A percentile compares a stretch with the other conserved stretches of the same genome.
Conservation (phyloP, 768 basidiomycete species). For the Boletus tylopilopsis region DNA sequence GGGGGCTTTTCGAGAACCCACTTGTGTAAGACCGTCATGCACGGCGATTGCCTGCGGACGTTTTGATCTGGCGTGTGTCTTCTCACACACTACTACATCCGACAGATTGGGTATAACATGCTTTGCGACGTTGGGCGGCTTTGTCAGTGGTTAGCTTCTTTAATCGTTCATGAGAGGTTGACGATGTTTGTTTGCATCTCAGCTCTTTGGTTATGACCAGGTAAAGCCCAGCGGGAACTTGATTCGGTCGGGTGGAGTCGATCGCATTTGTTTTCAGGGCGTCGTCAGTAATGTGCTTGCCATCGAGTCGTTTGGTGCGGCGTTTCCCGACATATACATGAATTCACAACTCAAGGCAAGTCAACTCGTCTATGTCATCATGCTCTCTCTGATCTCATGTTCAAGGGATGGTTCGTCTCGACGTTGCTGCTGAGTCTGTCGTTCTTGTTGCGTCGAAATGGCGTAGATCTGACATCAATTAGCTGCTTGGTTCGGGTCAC, state of each 20-base stretch:
- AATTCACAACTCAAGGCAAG: slow-evolving; percentile 25
- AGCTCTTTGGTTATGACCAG: slow-evolving; percentile 34
- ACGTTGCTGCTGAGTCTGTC: slow-evolving; percentile 26
- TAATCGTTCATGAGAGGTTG: not conserved
- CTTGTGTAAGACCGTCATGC: slow-evolving; percentile 20
- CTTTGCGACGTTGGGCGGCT: slow-evolving; percentile 32
- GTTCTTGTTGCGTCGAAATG: not conserved
- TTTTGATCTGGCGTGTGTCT: not conserved
- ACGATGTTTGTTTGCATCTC: not conserved
- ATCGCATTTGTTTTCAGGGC: slow-evolving; percentile 15
- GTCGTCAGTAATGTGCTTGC: slow-evolving; percentile 32
- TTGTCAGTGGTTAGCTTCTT: slow-evolving; percentile 18
- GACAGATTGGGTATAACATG: slow-evolving; percentile 29
- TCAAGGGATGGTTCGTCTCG: slow-evolving; percentile 32
- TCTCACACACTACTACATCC: not conserved
- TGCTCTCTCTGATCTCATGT: not conserved
- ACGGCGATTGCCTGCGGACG: not conserved
- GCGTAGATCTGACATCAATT: slow-evolving; percentile 6
- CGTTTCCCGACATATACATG: slow-evolving; percentile 30
- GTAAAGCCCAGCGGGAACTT: slow-evolving; percentile 1
- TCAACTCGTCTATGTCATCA: not conserved
- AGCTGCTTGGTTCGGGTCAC: slow-evolving; percentile 32
- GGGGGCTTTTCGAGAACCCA: slow-evolving; percentile 27
- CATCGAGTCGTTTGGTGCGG: slow-evolving; percentile 33
- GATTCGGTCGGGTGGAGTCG: not conserved